Percentiles rank a stretch among this genome's conserved stretches.
These are phyloP conservation scores for Nidularia sp. DNA, from an alignment of 768 basidiomycete species.

Conservation along the genomic window DNA sequence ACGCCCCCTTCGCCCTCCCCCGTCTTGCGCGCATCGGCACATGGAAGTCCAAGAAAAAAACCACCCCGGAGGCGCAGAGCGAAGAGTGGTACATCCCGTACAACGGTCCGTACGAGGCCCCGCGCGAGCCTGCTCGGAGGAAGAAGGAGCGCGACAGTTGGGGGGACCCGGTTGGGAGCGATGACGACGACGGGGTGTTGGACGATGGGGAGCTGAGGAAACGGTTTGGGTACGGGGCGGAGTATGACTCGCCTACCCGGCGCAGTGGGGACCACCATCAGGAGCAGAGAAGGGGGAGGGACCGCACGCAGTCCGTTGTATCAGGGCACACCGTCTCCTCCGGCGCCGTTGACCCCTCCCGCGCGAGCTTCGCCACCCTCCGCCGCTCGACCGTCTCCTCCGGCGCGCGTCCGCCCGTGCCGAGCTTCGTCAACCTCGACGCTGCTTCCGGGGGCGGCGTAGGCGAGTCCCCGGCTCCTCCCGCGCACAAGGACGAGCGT, in stretches of 20 bases:
- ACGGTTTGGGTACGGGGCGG: constrained; percentile 18
- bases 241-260: too few relatives aligned
- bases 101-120: constrained; percentile 57
- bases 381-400: constrained; percentile 32
- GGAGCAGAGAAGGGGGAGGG: constrained; percentile 16
- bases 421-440: constrained; percentile 42
- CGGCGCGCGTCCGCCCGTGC: constrained; percentile 23
- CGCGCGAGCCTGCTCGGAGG: constrained; percentile 21
- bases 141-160: constrained; percentile 35
- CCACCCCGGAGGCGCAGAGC: constrained; percentile 19
- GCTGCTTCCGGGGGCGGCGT: constrained; percentile 57
- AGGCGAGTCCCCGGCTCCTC: constrained; percentile 58
- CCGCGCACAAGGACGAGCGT: constrained; percentile 21
- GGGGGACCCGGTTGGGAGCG: constrained; percentile 31
- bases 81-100: constrained; percentile 65
- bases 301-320: constrained; percentile 35
- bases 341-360: constrained; percentile 29
- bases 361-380: constrained; percentile 19
- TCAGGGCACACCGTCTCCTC: constrained; percentile 38
- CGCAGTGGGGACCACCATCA: too few relatives aligned
- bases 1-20: too few relatives aligned
- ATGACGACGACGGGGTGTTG: constrained; percentile 20
- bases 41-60: too few relatives aligned
- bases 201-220: constrained; percentile 20
- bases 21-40: too few relatives aligned